phyloP scores from a whole-genome alignment of 2,329 filamentous ascomycete genomes.

The Pestalotiopsis sp. region DNA sequence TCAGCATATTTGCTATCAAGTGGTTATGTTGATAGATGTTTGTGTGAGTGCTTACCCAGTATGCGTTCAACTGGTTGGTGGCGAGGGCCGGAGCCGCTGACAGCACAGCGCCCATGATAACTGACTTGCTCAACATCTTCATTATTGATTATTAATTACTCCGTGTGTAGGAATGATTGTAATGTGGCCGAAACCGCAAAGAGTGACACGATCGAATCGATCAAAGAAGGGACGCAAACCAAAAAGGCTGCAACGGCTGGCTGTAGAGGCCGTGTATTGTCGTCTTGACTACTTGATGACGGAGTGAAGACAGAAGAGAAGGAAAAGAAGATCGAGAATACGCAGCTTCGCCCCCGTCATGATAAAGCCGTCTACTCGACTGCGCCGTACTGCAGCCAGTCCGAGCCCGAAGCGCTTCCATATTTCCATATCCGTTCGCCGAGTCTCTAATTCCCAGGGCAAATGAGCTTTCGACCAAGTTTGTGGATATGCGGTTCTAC shows the following conservation, averaged over 20 bases:
- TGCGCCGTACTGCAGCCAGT: neutral
- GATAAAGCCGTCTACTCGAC: conserved; percentile 15
- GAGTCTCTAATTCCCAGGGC: neutral
- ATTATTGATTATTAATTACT: conserved; percentile 9
- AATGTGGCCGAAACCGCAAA: conserved; percentile 23
- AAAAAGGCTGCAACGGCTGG: conserved; percentile 26
- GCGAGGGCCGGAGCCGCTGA: conserved; percentile 19
- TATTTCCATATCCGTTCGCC: neutral
- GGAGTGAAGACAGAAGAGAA: conserved; percentile 13
- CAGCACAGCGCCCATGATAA: conserved; percentile 20
- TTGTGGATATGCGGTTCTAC: neutral
- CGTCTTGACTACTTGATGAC: conserved; percentile 14
- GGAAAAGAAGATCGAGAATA: conserved; percentile 12
- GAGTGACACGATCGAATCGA: conserved; percentile 21
- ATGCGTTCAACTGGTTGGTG: conserved; percentile 23
- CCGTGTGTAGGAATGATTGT: conserved; percentile 20
- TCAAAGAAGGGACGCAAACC: conserved; percentile 30
- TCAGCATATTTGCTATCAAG: neutral
- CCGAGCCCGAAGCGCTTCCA: neutral
- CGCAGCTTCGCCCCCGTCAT: neutral
- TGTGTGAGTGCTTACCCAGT: conserved; percentile 20
- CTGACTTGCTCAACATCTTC: conserved; percentile 23
- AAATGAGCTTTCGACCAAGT: conserved; percentile 4
- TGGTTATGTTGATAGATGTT: neutral
- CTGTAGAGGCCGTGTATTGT: conserved; percentile 22